Evolutionary conservation across 306 rosid genomes (phyloP).

Genomic region (Vachellia pachyceras): DNA sequence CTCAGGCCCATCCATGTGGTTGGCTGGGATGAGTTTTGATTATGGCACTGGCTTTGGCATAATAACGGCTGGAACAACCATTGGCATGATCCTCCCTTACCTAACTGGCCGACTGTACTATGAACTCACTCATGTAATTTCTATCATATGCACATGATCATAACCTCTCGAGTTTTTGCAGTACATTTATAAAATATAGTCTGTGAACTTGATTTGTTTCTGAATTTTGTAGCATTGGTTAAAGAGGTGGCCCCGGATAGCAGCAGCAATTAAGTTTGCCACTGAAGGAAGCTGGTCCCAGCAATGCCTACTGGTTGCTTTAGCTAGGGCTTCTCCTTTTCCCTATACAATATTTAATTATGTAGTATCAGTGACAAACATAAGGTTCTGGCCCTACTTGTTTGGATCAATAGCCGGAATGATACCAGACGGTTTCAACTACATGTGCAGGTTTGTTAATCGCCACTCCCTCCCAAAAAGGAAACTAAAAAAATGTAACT

Average conservation of each 20-base stretch:
- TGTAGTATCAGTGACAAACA: slow-evolving; percentile 81
- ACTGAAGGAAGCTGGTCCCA: slow-evolving; percentile 92
- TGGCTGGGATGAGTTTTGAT: slow-evolving; percentile 96
- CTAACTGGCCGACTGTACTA: slow-evolving; percentile 73
- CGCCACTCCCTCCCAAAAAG: not conserved
- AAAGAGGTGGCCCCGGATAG: slow-evolving; percentile 84
- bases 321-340: slow-evolving; percentile 87
- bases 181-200: not conserved
- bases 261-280: slow-evolving; percentile 84
- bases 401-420: slow-evolving; percentile 94
- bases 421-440: slow-evolving; percentile 93
- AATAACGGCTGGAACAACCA: slow-evolving; percentile 89
- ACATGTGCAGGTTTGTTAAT: slow-evolving; percentile 78
- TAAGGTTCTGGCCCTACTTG: slow-evolving; percentile 93
- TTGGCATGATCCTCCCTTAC: slow-evolving; percentile 96
- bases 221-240: slow-evolving; percentile 75
- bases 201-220: slow-evolving; percentile 21
- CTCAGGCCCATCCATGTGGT: slow-evolving; percentile 99
- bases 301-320: slow-evolving; percentile 83
- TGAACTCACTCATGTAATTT: slow-evolving; percentile 78
- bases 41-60: slow-evolving; percentile 84
- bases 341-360: slow-evolving; percentile 95
- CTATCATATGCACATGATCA: not conserved
- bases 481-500: not conserved
- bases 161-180: not conserved